Conservation (phyloP, 495 filamentous ascomycete species). For the Pyrenopolyporus hunteri region DNA sequence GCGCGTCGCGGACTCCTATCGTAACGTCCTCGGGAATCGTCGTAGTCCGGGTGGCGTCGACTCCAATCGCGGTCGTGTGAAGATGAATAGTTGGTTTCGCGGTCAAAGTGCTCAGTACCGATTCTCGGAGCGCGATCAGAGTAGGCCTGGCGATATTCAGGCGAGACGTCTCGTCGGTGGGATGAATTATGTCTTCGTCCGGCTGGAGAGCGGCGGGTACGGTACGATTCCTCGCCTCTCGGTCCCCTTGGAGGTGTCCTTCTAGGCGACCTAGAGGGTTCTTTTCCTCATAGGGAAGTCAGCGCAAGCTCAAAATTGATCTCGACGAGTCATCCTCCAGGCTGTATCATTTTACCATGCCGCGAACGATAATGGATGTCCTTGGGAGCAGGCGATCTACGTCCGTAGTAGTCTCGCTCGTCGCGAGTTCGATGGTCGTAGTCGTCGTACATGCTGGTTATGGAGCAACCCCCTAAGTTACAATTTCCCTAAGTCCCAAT, state of each 20-base stretch:
- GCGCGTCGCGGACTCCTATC: conserved; percentile 35
- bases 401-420: conserved; percentile 46
- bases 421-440: conserved; percentile 37
- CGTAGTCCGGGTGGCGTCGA: conserved; percentile 30
- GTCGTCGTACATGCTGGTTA: conserved; percentile 39
- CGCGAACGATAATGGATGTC: conserved; percentile 48
- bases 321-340: conserved; percentile 46
- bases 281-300: conserved; percentile 46
- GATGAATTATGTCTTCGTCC: conserved; percentile 15
- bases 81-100: conserved; percentile 9
- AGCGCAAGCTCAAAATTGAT: conserved; percentile 48
- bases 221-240: conserved; percentile 39
- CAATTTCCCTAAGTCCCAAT: too few species aligned
- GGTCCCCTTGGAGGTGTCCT: conserved; percentile 37
- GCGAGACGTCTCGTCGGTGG: conserved; percentile 20
- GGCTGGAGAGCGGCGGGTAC: conserved; percentile 18
- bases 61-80: conserved; percentile 17
- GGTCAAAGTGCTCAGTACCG: conserved; percentile 5
- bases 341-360: conserved; percentile 58
- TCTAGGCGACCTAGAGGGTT: conserved; percentile 45
- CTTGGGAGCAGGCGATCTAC: conserved; percentile 40
- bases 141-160: conserved; percentile 17
- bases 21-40: conserved; percentile 16
- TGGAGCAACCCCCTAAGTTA: too few species aligned
- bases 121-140: conserved; percentile 1